phyloP scores from a whole-genome alignment of 106 monocot genomes.

The Allium cepa region DNA sequence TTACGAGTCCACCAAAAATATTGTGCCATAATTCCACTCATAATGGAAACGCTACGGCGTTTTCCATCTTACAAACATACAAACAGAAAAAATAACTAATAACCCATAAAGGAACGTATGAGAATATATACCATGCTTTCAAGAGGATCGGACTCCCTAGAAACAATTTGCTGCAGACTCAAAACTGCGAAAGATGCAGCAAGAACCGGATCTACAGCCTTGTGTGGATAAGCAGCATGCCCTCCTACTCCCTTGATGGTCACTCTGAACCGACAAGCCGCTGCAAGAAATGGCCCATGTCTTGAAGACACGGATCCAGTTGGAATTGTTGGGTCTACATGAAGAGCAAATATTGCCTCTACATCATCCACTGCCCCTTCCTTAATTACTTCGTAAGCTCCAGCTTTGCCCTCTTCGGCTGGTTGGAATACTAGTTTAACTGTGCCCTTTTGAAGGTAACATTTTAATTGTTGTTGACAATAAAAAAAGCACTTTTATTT shows the following conservation, averaged over 20 bases:
- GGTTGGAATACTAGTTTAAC: conserved; percentile 75
- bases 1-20: no score
- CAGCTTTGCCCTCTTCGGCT: conserved; percentile 54
- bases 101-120: neutral
- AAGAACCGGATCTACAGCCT: conserved; percentile 25
- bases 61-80: neutral
- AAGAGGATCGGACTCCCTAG: conserved; percentile 40
- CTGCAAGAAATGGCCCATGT: conserved; percentile 44
- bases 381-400: conserved; percentile 43
- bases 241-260: conserved; percentile 42
- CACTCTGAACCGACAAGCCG: conserved; percentile 31
- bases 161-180: conserved; percentile 34
- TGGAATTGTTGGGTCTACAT: conserved; percentile 36
- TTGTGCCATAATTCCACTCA: neutral
- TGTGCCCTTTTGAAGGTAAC: conserved; percentile 24
- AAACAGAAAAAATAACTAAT: neutral
- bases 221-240: conserved; percentile 33
- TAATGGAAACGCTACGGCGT: neutral
- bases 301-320: conserved; percentile 39
- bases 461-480: no score
- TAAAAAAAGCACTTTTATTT: no score
- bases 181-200: conserved; percentile 27
- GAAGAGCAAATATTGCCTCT: conserved; percentile 42
- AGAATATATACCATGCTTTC: conserved; percentile 28
- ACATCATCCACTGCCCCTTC: conserved; percentile 41